These are phyloP conservation scores for Anacardium occidentale DNA, from an alignment of 345 rosid species.

Conservation along the genomic window DNA sequence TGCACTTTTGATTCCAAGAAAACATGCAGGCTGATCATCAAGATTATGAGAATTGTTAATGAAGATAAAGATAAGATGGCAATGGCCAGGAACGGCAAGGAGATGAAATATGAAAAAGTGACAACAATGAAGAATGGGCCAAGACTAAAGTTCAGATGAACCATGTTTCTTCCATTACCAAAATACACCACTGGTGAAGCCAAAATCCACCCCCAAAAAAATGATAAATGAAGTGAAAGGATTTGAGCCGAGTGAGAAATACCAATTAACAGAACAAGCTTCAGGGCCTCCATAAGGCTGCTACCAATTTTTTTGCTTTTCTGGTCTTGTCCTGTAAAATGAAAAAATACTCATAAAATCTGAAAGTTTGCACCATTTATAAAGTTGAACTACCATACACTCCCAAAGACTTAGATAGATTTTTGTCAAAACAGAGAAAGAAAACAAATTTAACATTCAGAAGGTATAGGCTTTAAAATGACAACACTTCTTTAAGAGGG, in stretches of 20 bases:
- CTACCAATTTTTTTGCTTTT: conserved; percentile 57
- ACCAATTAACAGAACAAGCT: conserved; percentile 86
- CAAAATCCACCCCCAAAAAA: neutral
- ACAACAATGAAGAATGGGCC: neutral
- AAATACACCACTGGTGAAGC: neutral
- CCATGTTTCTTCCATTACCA: neutral
- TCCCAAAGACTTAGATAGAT: neutral
- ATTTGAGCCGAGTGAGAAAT: conserved; percentile 6
- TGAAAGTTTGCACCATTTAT: neutral
- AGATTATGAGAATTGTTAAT: neutral
- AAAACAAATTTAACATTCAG: neutral
- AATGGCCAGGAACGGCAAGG: neutral
- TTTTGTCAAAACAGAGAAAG: neutral
- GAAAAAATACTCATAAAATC: conserved; percentile 11
- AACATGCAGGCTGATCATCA: neutral
- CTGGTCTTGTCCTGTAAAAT: conserved; percentile 47
- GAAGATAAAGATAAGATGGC: neutral
- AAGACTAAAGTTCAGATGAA: neutral
- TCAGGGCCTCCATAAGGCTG: conserved; percentile 73
- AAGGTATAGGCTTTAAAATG: conserved; percentile 5
- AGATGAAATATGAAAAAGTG: too few species aligned
- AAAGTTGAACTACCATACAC: neutral
- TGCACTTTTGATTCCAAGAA: neutral
- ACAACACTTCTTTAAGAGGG: neutral
- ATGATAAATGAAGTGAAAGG: neutral